Conservation (phyloP, 768 basidiomycete species). For the Boletus sp. region DNA sequence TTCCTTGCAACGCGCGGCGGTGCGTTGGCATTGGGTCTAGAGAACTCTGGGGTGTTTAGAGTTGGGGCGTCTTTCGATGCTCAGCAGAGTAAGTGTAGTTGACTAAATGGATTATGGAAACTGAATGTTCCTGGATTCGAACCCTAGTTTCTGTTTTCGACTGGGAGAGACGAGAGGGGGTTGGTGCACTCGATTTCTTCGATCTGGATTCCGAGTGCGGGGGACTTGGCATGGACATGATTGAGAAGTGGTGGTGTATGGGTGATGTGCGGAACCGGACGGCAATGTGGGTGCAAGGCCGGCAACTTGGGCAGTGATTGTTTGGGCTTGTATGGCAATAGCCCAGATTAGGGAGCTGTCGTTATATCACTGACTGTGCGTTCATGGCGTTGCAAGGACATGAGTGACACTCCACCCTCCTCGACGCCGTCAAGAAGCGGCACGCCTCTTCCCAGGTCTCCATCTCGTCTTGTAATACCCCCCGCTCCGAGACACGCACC, state of each 20-base stretch:
- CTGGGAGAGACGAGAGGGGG: constrained; percentile 36
- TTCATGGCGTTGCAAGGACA: constrained; percentile 15
- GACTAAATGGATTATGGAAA: not conserved
- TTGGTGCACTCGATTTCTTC: constrained; percentile 73
- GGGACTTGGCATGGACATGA: constrained; percentile 43
- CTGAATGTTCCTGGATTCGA: not conserved
- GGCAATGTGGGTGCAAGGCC: constrained; percentile 76
- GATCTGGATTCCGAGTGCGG: constrained; percentile 29
- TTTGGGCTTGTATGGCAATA: constrained; percentile 16
- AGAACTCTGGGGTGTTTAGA: constrained; percentile 47
- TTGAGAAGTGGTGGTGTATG: constrained; percentile 92
- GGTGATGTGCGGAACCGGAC: constrained; percentile 67
- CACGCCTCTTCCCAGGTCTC: constrained; percentile 38
- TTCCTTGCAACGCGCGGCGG: constrained; percentile 84
- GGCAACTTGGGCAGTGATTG: constrained; percentile 8
- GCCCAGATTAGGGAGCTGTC: not conserved
- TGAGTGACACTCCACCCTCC: constrained; percentile 28
- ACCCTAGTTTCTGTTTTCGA: constrained; percentile 48
- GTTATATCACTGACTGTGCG: not conserved
- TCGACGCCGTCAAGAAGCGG: constrained; percentile 35
- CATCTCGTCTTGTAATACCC: constrained; percentile 53
- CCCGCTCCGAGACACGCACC: constrained; percentile 49
- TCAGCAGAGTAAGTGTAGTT: constrained; percentile 56
- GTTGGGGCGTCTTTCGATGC: constrained; percentile 71
- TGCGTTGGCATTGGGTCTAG: constrained; percentile 63